A percentile compares a stretch with the other conserved stretches of the same genome.
These are phyloP conservation scores for Vigna radiata DNA, from an alignment of 306 rosid genomes.

Conservation along the genomic window DNA sequence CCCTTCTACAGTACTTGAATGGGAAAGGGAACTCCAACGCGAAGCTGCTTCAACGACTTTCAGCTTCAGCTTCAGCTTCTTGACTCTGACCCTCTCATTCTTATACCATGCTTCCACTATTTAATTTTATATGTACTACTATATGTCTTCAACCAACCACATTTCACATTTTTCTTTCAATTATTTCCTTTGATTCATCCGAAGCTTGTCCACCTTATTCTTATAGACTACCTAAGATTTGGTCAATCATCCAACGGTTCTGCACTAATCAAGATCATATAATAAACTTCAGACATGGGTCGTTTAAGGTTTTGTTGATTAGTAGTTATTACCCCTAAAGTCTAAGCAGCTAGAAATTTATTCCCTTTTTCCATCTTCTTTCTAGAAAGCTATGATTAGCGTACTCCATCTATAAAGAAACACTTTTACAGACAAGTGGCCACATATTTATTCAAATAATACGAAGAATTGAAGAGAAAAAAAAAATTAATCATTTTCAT, in stretches of 20 bases:
- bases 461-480: too few relatives aligned
- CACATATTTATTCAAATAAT: background rate
- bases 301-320: slow-evolving; percentile 4
- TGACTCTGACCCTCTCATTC: slow-evolving; percentile 35
- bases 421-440: background rate
- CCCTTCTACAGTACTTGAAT: background rate
- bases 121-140: background rate
- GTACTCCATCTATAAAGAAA: background rate
- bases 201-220: background rate
- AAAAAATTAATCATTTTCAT: too few relatives aligned
- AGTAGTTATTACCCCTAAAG: background rate
- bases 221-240: background rate
- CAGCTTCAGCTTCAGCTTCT: slow-evolving; percentile 30
- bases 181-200: background rate
- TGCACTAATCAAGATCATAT: background rate
- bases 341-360: background rate
- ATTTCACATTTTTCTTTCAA: background rate
- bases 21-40: background rate
- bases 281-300: background rate
- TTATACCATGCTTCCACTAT: background rate
- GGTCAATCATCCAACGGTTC: too few relatives aligned
- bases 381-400: slow-evolving; percentile 12
- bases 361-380: background rate
- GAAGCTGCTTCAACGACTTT: slow-evolving; percentile 29
- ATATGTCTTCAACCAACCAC: background rate